Conservation (phyloP, 2,329 filamentous ascomycete species). For the Trichoderma aggressivum region DNA sequence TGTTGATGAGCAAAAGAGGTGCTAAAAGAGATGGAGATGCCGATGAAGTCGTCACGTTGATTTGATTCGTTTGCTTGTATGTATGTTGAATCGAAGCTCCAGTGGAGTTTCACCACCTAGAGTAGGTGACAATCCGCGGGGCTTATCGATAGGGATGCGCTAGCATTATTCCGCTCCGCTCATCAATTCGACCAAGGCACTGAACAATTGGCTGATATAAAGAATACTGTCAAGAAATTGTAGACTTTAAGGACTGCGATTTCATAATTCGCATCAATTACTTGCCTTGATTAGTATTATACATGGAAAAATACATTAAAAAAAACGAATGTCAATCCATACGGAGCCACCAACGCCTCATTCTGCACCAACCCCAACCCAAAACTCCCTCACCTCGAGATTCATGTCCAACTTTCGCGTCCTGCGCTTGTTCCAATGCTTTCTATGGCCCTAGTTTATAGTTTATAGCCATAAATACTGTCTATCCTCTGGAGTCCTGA, state of each 20-base stretch:
- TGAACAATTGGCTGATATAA: not conserved
- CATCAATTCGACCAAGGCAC: not conserved
- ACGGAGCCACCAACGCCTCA: not conserved
- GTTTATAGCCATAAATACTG: not conserved
- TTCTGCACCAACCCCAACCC: not conserved
- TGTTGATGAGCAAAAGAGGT: not conserved
- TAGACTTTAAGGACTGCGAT: not conserved
- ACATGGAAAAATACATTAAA: not conserved
- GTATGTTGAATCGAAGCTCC: not conserved
- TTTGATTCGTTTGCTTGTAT: not conserved
- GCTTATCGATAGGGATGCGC: conserved; percentile 21
- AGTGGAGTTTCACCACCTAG: conserved; percentile 6
- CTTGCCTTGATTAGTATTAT: not conserved
- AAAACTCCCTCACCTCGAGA: not conserved
- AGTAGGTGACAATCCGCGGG: conserved; percentile 12
- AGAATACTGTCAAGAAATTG: not conserved
- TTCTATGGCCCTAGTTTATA: not conserved
- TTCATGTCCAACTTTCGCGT: not conserved
- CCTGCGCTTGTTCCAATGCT: not conserved
- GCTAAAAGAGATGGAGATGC: not conserved
- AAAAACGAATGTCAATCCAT: not conserved
- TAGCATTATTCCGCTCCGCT: not conserved
- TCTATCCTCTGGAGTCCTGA: conserved; percentile 1
- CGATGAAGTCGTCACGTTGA: not conserved
- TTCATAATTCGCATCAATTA: not conserved